Percentiles rank a stretch among this genome's conserved stretches.
Evolutionary conservation across 2,329 filamentous ascomycete genomes (phyloP).

Genomic region (Colletotrichum camelliae): DNA sequence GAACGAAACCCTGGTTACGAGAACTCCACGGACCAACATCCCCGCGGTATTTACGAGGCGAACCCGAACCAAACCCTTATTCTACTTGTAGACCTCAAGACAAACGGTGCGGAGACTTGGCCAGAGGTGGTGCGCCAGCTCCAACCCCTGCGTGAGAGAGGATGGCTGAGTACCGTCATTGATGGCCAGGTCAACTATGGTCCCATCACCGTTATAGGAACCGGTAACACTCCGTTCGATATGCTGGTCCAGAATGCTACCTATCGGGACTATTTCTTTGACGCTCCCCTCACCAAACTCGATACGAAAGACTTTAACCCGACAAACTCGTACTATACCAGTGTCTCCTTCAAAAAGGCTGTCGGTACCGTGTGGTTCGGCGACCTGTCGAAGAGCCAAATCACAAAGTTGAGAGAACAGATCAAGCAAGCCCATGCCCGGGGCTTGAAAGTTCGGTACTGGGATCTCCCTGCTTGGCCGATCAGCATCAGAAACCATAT

Average conservation of each 20-base stretch:
- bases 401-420: conserved; percentile 48
- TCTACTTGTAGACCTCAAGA: conserved; percentile 76
- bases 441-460: conserved; percentile 64
- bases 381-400: conserved; percentile 48
- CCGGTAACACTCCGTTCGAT: conserved; percentile 67
- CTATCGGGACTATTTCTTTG: conserved; percentile 68
- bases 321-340: conserved; percentile 71
- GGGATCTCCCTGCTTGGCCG: conserved; percentile 65
- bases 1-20: conserved; percentile 52
- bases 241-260: conserved; percentile 56
- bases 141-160: conserved; percentile 60
- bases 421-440: conserved; percentile 54
- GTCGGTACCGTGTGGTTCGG: conserved; percentile 57
- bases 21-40: conserved; percentile 41
- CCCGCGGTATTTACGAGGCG: conserved; percentile 59
- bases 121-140: conserved; percentile 59
- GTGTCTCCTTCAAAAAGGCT: conserved; percentile 56
- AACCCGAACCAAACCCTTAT: conserved; percentile 59
- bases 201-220: conserved; percentile 72
- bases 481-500: conserved; percentile 56
- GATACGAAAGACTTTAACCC: conserved; percentile 43
- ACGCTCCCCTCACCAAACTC: conserved; percentile 62
- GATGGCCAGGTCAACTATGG: conserved; percentile 55
- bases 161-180: conserved; percentile 62
- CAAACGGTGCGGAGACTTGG: conserved; percentile 55